Conservation (phyloP, 805 yeast species). For the Yamadazyma philogaea region DNA sequence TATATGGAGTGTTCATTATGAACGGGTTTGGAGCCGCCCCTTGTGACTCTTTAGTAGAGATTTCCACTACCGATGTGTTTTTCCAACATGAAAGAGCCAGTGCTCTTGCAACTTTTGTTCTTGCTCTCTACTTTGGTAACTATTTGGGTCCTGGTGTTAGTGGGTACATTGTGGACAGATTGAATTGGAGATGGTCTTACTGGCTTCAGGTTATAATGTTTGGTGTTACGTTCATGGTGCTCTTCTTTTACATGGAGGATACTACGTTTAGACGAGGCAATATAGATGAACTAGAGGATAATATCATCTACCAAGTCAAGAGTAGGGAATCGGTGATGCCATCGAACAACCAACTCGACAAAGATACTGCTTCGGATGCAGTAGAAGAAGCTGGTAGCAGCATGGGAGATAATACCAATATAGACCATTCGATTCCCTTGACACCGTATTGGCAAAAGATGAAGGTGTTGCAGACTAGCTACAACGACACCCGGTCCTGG, state of each 20-base stretch:
- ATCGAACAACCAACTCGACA: constrained; percentile 6
- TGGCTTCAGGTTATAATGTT: constrained; percentile 27
- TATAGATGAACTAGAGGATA: constrained; percentile 23
- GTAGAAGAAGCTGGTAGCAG: constrained; percentile 17
- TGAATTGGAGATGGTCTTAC: constrained; percentile 44
- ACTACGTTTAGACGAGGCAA: constrained; percentile 31
- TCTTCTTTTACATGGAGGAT: constrained; percentile 43
- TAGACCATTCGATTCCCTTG: constrained; percentile 19
- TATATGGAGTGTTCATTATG: constrained; percentile 23
- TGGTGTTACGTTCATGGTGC: constrained; percentile 31
- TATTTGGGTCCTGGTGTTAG: constrained; percentile 44
- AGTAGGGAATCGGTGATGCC: constrained; percentile 6
- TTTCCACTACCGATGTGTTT: constrained; percentile 43
- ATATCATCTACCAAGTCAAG: constrained; percentile 28
- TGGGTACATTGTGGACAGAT: constrained; percentile 38
- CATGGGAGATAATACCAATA: constrained; percentile 12
- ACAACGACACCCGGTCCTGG: constrained; percentile 41
- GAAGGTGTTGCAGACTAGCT: constrained; percentile 32
- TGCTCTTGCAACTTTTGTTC: constrained; percentile 28
- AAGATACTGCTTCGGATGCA: constrained; percentile 14
- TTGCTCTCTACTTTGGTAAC: constrained; percentile 44
- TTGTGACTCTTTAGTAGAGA: constrained; percentile 46
- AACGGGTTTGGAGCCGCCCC: constrained; percentile 38
- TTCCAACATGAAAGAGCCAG: constrained; percentile 43
- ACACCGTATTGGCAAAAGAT: constrained; percentile 36